Conservation (phyloP, 2,329 filamentous ascomycete species). For the Gremmenia infestans region DNA sequence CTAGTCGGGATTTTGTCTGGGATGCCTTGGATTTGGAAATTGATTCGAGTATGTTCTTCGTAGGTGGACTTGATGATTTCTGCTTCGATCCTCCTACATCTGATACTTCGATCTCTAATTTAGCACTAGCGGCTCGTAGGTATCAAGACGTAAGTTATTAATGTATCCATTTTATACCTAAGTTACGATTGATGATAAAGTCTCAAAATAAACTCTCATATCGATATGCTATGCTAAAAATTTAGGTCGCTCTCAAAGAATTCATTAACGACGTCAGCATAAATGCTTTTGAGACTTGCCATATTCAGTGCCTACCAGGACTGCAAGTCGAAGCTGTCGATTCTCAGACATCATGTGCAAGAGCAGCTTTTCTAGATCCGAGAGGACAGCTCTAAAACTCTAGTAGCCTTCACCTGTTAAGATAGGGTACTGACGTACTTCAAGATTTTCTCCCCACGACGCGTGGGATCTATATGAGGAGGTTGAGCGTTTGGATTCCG, state of each 20-base stretch:
- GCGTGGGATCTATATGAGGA: slow-evolving; percentile 7
- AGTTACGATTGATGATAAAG: no score
- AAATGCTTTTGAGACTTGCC: slow-evolving; percentile 8
- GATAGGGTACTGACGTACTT: neutral
- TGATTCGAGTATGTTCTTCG: no score
- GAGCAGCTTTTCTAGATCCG: neutral
- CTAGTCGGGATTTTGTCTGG: no score
- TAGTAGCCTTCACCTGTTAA: neutral
- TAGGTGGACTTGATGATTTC: no score
- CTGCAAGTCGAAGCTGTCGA: neutral
- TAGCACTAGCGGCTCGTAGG: no score
- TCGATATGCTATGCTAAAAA: neutral
- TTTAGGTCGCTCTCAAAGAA: slow-evolving; percentile 8
- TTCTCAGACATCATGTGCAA: no score
- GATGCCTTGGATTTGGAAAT: no score
- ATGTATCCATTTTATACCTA: no score
- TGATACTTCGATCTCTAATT: no score
- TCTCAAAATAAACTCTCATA: no score
- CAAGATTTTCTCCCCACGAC: slow-evolving; percentile 4
- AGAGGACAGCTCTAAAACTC: neutral
- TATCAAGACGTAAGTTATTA: no score
- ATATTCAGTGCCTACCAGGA: slow-evolving; percentile 6
- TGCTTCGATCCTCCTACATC: no score
- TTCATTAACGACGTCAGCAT: slow-evolving; percentile 10
- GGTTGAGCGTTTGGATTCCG: slow-evolving; percentile 1